A percentile compares a stretch with the other conserved stretches of the same genome.
phyloP scores from a whole-genome alignment of 176 grass and related monocot genomes.

The Avena sativa region DNA sequence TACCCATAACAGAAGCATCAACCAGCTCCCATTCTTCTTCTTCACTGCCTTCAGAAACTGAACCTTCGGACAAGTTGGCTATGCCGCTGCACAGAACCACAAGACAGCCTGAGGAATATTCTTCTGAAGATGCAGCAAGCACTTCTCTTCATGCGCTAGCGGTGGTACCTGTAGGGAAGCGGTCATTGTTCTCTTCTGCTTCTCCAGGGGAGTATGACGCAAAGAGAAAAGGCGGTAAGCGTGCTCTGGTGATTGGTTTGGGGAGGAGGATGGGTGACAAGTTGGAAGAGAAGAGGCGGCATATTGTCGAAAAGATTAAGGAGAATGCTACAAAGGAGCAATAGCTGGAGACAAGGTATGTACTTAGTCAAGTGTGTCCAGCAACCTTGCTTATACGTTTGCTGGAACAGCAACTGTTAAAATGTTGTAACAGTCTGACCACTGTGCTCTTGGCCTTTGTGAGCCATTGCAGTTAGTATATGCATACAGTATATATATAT shows the following conservation, averaged over 20 bases:
- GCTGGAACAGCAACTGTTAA: neutral
- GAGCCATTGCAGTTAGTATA: too few relatives aligned
- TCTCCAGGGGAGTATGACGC: constrained; percentile 39
- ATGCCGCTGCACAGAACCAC: constrained; percentile 32
- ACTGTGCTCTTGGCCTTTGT: too few relatives aligned
- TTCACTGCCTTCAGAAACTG: constrained; percentile 13
- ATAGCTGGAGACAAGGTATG: constrained; percentile 8
- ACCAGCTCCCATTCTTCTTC: neutral
- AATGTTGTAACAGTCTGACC: neutral
- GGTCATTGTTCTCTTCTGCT: neutral
- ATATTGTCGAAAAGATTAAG: constrained; percentile 73
- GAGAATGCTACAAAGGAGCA: constrained; percentile 55
- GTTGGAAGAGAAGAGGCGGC: constrained; percentile 72
- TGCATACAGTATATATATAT: too few relatives aligned
- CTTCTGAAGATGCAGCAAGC: constrained; percentile 25
- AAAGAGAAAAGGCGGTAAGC: constrained; percentile 50
- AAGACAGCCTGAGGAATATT: constrained; percentile 26
- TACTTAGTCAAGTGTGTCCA: neutral
- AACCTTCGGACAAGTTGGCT: constrained; percentile 40
- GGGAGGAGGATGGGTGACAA: constrained; percentile 71
- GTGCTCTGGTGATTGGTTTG: constrained; percentile 66
- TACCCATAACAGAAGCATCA: constrained; percentile 18
- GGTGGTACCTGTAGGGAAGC: constrained; percentile 28
- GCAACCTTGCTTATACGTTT: neutral
- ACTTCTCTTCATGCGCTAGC: neutral